Percentiles rank a stretch among this genome's conserved stretches.
Conservation (phyloP, 1,139 yeast species). For the Lodderomyces beijingensis region DNA sequence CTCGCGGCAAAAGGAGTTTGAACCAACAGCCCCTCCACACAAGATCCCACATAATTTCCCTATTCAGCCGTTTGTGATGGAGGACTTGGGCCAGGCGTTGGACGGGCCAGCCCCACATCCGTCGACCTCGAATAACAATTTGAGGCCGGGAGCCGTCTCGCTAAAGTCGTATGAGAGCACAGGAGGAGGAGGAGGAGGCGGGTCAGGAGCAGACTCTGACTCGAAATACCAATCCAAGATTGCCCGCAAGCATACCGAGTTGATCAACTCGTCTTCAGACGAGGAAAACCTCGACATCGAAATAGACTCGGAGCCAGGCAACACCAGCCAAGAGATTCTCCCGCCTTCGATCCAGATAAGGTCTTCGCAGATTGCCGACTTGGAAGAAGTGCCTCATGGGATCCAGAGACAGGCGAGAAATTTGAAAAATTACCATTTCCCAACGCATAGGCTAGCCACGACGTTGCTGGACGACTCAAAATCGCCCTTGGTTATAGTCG, state of each 20-base stretch:
- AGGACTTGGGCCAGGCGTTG: conserved; percentile 64
- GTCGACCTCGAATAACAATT: conserved; percentile 14
- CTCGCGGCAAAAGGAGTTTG: conserved; percentile 51
- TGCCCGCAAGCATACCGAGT: conserved; percentile 40
- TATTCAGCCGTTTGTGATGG: conserved; percentile 68
- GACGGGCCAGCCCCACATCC: conserved; percentile 73
- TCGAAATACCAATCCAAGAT: conserved; percentile 29
- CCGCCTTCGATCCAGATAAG: conserved; percentile 51
- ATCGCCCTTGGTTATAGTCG: conserved; percentile 88
- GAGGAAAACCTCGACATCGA: conserved; percentile 18
- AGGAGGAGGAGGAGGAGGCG: no score
- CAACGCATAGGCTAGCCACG: conserved; percentile 77
- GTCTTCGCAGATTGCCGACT: conserved; percentile 77
- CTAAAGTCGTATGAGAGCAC: conserved; percentile 9
- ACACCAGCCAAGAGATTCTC: conserved; percentile 15
- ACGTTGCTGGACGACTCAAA: conserved; percentile 70
- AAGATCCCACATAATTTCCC: conserved; percentile 75
- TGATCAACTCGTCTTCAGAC: conserved; percentile 29
- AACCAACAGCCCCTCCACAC: conserved; percentile 70
- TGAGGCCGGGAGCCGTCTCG: conserved; percentile 6
- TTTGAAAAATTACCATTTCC: conserved; percentile 68
- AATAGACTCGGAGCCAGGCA: not conserved
- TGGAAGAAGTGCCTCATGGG: conserved; percentile 96
- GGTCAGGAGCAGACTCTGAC: conserved; percentile 7
- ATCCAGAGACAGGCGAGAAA: conserved; percentile 78